Conservation (phyloP, 75 land plant species). For the Sequoiadendron giganteum region DNA sequence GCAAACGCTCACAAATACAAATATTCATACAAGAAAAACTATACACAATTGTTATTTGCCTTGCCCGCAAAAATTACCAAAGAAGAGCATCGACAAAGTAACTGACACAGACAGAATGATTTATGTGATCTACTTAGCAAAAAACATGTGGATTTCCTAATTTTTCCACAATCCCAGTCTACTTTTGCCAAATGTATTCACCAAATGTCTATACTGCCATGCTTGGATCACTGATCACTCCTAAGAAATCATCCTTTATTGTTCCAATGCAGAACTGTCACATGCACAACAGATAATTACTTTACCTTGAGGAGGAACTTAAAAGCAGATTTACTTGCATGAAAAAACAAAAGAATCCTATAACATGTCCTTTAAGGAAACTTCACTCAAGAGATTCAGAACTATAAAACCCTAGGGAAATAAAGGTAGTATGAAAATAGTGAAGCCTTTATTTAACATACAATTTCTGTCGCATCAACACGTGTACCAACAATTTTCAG, state of each 20-base stretch:
- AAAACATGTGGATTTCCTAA: too few relatives aligned
- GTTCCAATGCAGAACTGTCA: constrained; percentile 98
- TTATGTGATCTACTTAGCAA: too few relatives aligned
- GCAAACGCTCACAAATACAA: not conserved
- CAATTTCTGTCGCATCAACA: constrained; percentile 99
- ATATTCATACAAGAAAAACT: not conserved
- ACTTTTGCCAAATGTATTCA: not conserved
- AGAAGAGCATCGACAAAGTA: not conserved
- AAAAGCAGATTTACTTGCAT: not conserved
- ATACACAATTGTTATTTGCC: not conserved
- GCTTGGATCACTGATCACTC: constrained; percentile 91
- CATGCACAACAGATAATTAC: not conserved
- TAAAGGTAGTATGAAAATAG: not conserved
- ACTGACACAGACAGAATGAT: not conserved
- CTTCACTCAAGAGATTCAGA: not conserved
- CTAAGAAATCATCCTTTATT: constrained; percentile 95
- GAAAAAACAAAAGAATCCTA: not conserved
- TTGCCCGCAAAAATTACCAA: not conserved
- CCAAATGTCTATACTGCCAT: constrained; percentile 28
- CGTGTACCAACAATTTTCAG: constrained; percentile 97
- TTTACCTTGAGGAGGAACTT: not conserved
- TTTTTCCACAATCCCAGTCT: too few relatives aligned
- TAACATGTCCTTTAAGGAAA: not conserved
- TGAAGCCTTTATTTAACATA: constrained; percentile 28
- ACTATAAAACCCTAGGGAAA: not conserved